Evolutionary conservation across 192 early-diverging fungal genomes (phyloP), one percentile per base, ranked within the genome.

Genomic region (Mycoemilia scoparia): DNA sequence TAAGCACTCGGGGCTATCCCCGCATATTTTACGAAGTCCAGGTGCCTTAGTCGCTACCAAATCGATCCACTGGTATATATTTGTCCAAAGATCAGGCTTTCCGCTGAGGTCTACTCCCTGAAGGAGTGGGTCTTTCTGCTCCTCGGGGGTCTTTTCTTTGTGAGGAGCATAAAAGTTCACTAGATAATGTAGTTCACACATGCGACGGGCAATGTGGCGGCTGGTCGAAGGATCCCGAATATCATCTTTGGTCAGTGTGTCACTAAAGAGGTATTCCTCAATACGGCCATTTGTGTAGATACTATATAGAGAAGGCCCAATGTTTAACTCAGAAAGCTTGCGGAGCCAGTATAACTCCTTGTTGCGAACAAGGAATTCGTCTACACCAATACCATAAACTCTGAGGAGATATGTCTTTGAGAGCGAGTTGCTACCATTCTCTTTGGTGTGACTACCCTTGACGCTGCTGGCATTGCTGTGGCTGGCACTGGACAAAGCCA

Each of bases 281-380:
- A 91, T 60, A 5, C 87, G 61, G 20, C 87, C 87, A 48, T 91
- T 91, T 10, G 57, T 66, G 52, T 87, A 91, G 11, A 76, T 72
- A 1, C 69, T 77, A 7, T 81, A 54, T 22, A 91, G 40, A 2
- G 49, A 57, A 4, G 87, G 79, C 1, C 82, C 87, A n/a, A 84
- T 66, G 0, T 77, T 73, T 32, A 75, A 46, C 1, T 57, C 49
- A 2, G 77, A 76, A 14, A 91, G 49, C 29, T 77, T 69, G 31
- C 52, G 39, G 16, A 87, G 57, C 76, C 81, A 91, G 16, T 69
- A 60, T 27, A 91, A 64, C 43, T 91, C 87, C 26, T 76, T 73
- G 14, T 77, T 70, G 26, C 87, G 66, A n/a, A 73, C 69, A 29
- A 86, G 47, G 12, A 87, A 60, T 33, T 80, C 53, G 13, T 84